Conservation (phyloP, 176 grass and related monocot genomes). For the Bothriochloa decipiens region DNA sequence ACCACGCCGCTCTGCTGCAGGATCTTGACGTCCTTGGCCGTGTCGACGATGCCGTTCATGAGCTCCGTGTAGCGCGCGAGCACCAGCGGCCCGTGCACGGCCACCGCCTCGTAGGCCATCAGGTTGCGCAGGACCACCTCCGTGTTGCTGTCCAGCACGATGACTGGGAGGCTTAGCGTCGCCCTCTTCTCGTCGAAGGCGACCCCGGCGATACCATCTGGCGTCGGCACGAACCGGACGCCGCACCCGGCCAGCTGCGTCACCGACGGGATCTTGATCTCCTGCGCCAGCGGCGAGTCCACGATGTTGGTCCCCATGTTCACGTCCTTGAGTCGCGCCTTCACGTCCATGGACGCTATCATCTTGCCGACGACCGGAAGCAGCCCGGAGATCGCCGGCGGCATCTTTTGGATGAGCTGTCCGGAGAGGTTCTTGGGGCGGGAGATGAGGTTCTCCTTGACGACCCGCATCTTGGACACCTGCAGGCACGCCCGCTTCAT, state of each 20-base stretch:
- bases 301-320: slow-evolving; percentile 18
- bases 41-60: slow-evolving; percentile 85
- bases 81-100: slow-evolving; percentile 62
- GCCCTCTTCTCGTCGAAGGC: slow-evolving; percentile 43
- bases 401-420: not conserved
- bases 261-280: slow-evolving; percentile 87
- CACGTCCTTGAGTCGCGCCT: slow-evolving; percentile 23
- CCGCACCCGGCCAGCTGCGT: slow-evolving; percentile 49
- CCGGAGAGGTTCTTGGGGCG: not conserved
- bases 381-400: slow-evolving; percentile 1
- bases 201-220: slow-evolving; percentile 40
- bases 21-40: slow-evolving; percentile 59
- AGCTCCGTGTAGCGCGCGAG: slow-evolving; percentile 71
- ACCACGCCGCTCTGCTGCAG: slow-evolving; percentile 48
- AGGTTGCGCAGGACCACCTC: slow-evolving; percentile 70
- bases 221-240: slow-evolving; percentile 57
- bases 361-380: slow-evolving; percentile 18
- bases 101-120: slow-evolving; percentile 65
- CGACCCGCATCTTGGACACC: not conserved
- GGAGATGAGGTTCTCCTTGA: not conserved
- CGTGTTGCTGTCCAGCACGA: slow-evolving; percentile 67
- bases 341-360: not conserved
- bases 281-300: slow-evolving; percentile 55
- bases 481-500: not conserved
- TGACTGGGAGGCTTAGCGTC: slow-evolving; percentile 58